These are phyloP conservation scores for Cyclotella cryptica DNA, from an alignment of 108 stramenopile species.

Conservation along the genomic window DNA sequence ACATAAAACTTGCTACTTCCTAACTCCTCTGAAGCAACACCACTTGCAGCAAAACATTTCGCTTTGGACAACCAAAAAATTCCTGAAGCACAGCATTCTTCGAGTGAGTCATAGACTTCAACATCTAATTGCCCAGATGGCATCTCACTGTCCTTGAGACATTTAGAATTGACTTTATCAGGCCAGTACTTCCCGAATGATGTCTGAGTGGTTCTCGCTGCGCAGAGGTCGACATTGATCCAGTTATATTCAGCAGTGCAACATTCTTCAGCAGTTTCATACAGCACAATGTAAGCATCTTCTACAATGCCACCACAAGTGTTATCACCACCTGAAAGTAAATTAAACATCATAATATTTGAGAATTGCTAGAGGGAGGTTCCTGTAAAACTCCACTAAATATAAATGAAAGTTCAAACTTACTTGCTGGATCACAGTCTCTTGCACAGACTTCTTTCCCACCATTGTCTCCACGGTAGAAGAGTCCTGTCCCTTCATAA, in stretches of 20 bases:
- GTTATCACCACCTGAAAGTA: not conserved
- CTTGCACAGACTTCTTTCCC: conserved; percentile 5
- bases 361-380: not conserved
- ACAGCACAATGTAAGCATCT: conserved; percentile 3
- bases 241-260: conserved; percentile 11
- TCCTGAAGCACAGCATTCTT: conserved; percentile 7
- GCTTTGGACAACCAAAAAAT: conserved; percentile 11
- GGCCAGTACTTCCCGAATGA: conserved; percentile 11
- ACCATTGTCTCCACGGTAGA: conserved; percentile 19
- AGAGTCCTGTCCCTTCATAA: conserved; percentile 17
- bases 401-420: not conserved
- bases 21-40: not conserved
- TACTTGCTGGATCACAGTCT: conserved; percentile 21
- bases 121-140: not conserved
- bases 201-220: conserved; percentile 2
- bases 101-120: not conserved
- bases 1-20: conserved; percentile 4
- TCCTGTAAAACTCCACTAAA: not conserved
- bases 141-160: conserved; percentile 7
- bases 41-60: conserved; percentile 16
- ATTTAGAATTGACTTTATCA: conserved; percentile 1
- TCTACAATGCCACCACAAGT: conserved; percentile 22
- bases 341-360: not conserved
- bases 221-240: conserved; percentile 16
- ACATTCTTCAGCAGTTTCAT: conserved; percentile 13